phyloP scores from a whole-genome alignment of 345 rosid genomes.

The Syzygium grande region DNA sequence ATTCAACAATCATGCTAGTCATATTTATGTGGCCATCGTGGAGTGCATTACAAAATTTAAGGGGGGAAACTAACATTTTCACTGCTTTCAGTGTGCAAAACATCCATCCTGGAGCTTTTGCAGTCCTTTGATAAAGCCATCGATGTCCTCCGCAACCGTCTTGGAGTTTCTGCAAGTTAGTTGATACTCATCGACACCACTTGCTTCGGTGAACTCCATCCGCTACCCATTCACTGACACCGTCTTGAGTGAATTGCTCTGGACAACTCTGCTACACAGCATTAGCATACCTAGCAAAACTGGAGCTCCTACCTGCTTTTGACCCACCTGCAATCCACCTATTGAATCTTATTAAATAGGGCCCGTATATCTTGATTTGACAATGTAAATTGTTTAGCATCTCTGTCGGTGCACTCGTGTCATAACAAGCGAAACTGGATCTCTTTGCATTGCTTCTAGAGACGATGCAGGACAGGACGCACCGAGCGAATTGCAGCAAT shows the following conservation, averaged over 20 bases:
- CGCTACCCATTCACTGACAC: background rate
- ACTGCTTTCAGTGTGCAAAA: conserved; percentile 34
- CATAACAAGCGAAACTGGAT: too few relatives aligned
- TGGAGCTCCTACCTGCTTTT: too few relatives aligned
- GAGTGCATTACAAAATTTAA: background rate
- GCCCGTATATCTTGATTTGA: too few relatives aligned
- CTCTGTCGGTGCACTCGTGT: too few relatives aligned
- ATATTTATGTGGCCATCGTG: background rate
- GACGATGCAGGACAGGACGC: too few relatives aligned
- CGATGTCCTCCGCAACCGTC: conserved; percentile 22
- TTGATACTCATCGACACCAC: background rate
- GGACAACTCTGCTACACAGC: too few relatives aligned
- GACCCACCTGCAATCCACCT: too few relatives aligned
- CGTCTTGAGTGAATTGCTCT: background rate
- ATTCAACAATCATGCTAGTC: background rate
- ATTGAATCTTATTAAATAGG: too few relatives aligned
- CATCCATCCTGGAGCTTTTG: conserved; percentile 33
- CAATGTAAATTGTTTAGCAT: too few relatives aligned
- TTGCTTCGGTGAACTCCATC: background rate
- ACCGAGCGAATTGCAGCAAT: too few relatives aligned
- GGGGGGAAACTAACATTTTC: background rate
- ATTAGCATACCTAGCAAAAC: too few relatives aligned
- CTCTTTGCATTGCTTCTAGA: too few relatives aligned
- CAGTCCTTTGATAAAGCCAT: conserved; percentile 35
- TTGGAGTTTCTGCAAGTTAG: conserved; percentile 24